phyloP scores from a whole-genome alignment of 768 basidiomycete species.

The Mycena sanguinolenta region DNA sequence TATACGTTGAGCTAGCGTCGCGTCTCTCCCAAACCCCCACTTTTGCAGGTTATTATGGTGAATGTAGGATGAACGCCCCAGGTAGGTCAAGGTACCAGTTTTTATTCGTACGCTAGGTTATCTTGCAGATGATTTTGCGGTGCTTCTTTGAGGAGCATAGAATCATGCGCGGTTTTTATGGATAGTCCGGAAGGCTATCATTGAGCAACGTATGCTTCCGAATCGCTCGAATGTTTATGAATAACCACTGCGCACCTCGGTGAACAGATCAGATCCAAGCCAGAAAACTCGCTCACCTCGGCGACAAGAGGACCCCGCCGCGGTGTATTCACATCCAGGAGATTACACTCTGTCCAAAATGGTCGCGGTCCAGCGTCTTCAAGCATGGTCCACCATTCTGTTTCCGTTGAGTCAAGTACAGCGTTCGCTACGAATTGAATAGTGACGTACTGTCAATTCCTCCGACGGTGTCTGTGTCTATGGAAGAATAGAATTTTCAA shows the following conservation, averaged over 20 bases:
- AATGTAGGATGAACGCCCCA: no score
- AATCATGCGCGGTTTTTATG: not conserved
- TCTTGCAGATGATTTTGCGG: no score
- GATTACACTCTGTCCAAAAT: slow-evolving; percentile 59
- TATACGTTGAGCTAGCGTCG: no score
- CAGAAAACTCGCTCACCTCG: slow-evolving; percentile 42
- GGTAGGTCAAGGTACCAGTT: no score
- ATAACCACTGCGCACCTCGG: slow-evolving; percentile 43
- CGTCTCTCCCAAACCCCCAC: no score
- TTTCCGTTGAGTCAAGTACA: no score
- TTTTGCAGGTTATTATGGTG: no score
- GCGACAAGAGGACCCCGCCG: slow-evolving; percentile 44
- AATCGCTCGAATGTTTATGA: slow-evolving; percentile 49
- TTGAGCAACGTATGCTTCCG: slow-evolving; percentile 40
- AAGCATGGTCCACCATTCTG: slow-evolving; percentile 60
- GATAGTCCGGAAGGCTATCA: slow-evolving; percentile 31
- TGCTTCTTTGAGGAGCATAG: no score
- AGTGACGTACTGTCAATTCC: slow-evolving; percentile 44
- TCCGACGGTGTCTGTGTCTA: slow-evolving; percentile 50
- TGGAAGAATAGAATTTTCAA: not conserved
- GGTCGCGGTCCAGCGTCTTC: slow-evolving; percentile 62
- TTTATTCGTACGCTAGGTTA: no score
- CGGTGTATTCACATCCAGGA: slow-evolving; percentile 48
- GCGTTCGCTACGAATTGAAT: no score
- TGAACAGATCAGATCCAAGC: not conserved